Conservation (phyloP, 1,139 yeast species). For the Taphrina flavorubra region DNA sequence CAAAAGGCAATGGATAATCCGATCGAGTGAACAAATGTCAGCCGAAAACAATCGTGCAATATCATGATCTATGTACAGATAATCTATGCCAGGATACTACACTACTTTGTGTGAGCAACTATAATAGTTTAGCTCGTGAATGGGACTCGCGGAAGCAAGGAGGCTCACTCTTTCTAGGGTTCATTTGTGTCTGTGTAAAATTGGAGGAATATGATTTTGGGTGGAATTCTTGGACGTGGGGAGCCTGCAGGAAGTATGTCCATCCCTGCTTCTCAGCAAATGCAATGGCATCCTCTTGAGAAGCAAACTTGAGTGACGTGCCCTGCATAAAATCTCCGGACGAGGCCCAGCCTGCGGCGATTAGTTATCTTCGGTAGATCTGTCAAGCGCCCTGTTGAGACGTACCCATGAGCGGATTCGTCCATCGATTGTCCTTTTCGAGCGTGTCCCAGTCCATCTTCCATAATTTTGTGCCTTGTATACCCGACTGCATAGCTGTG, state of each 20-base stretch:
- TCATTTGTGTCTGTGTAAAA: conserved; percentile 45
- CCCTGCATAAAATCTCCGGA: conserved; percentile 87
- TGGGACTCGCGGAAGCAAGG: background rate
- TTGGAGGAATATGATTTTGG: conserved; percentile 76
- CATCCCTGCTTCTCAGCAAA: conserved; percentile 88
- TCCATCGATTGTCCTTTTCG: conserved; percentile 84
- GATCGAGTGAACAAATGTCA: background rate
- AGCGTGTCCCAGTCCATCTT: conserved; percentile 83
- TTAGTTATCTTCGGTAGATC: background rate
- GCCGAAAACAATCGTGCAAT: background rate
- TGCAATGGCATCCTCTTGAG: conserved; percentile 75
- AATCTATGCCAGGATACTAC: background rate
- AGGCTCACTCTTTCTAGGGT: conserved; percentile 28
- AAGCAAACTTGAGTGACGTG: conserved; percentile 74
- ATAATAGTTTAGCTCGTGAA: background rate
- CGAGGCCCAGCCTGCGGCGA: conserved; percentile 68
- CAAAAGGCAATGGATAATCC: no score
- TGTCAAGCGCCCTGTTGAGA: background rate
- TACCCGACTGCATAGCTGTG: conserved; percentile 72
- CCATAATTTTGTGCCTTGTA: conserved; percentile 61
- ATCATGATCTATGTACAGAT: conserved; percentile 6
- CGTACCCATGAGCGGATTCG: conserved; percentile 69
- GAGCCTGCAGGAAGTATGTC: conserved; percentile 83
- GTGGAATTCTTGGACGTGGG: conserved; percentile 73
- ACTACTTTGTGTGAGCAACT: conserved; percentile 37